Conservation (phyloP, 495 filamentous ascomycete genomes). For the Trichocladium uniseriatum region DNA sequence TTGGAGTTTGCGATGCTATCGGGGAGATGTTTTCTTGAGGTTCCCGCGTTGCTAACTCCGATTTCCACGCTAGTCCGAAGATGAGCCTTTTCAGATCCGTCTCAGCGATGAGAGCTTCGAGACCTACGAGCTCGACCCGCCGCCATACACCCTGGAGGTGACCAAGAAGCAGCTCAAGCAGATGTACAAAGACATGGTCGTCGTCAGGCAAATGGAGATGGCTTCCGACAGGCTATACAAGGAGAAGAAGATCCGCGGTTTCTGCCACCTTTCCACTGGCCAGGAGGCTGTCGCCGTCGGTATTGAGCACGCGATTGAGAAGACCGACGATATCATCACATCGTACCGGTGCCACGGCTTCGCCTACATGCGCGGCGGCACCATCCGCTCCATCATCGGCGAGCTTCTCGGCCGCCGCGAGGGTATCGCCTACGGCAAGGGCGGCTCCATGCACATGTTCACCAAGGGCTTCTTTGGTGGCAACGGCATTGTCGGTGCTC, state of each 20-base stretch:
- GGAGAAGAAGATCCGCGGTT: conserved; percentile 98
- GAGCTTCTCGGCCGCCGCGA: conserved; percentile 90
- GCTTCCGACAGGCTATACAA: conserved; percentile 96
- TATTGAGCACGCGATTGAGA: conserved; percentile 91
- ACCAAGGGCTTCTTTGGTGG: conserved; percentile 94
- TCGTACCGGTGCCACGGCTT: conserved; percentile 98
- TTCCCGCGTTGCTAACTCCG: conserved; percentile 4
- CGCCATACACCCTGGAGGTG: conserved; percentile 77
- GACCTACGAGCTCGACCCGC: conserved; percentile 96
- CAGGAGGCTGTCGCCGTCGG: conserved; percentile 96
- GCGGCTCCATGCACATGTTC: conserved; percentile 99
- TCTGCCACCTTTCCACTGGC: conserved; percentile 96
- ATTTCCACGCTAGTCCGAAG: conserved; percentile 58
- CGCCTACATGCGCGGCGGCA: conserved; percentile 90
- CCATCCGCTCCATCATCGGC: conserved; percentile 88
- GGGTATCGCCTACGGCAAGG: conserved; percentile 97
- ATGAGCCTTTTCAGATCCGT: conserved; percentile 83
- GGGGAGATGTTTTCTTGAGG: neutral
- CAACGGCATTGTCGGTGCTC: conserved; percentile 97
- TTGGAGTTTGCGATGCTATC: neutral
- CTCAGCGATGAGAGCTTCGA: conserved; percentile 98
- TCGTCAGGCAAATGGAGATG: conserved; percentile 96
- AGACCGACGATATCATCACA: conserved; percentile 89
- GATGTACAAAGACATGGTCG: conserved; percentile 98
- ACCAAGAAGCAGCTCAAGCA: conserved; percentile 97